Conservation (phyloP, 306 rosid genomes). For the Boehmeria nivea region DNA sequence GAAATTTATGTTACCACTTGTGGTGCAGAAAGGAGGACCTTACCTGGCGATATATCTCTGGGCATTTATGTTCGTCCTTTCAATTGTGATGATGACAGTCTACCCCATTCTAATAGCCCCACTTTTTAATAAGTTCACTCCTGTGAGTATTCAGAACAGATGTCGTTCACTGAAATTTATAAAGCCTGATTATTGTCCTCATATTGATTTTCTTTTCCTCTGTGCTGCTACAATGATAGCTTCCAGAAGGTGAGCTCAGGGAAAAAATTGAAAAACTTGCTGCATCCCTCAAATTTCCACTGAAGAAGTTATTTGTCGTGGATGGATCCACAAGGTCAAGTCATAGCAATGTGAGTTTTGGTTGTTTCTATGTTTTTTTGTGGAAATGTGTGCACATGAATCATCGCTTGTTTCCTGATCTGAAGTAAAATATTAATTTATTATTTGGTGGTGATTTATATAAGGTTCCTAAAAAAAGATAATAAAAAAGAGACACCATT, state of each 20-base stretch:
- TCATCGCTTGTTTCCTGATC: background rate
- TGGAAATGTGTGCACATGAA: background rate
- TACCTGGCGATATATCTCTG: constrained; percentile 96
- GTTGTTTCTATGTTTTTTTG: constrained; percentile 15
- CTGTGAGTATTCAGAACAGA: constrained; percentile 50
- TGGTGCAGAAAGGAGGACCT: constrained; percentile 95
- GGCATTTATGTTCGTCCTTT: constrained; percentile 84
- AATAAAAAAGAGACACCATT: background rate
- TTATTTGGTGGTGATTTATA: no score
- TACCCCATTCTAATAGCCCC: constrained; percentile 95
- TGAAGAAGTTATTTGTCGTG: constrained; percentile 88
- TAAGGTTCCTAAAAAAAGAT: background rate
- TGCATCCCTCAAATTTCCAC: constrained; percentile 80
- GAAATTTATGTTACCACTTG: constrained; percentile 15
- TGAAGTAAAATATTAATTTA: background rate
- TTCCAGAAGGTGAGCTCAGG: constrained; percentile 85
- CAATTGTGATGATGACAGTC: constrained; percentile 93
- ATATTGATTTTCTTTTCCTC: constrained; percentile 17
- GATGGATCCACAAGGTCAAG: constrained; percentile 99
- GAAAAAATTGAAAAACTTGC: constrained; percentile 89
- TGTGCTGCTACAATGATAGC: constrained; percentile 51
- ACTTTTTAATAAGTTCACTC: constrained; percentile 89
- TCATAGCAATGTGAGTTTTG: constrained; percentile 89
- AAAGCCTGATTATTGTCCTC: constrained; percentile 6
- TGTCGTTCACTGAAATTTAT: constrained; percentile 2